Evolutionary conservation across 257 asterid species (phyloP), one percentile per base, ranked within the genome.

Genomic region (Solanum ahanhuiri): DNA sequence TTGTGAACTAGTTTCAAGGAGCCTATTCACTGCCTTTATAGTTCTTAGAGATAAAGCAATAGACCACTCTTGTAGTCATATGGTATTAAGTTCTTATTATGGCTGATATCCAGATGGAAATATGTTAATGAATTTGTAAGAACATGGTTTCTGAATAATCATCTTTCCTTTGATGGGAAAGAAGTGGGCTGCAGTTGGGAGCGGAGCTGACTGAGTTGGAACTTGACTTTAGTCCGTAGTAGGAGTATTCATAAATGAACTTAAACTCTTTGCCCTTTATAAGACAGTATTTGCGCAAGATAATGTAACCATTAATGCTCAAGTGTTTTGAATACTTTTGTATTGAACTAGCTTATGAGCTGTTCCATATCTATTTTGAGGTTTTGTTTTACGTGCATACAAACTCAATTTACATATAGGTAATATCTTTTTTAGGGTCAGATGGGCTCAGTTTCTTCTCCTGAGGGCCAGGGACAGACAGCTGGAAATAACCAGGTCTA

Each of bases 381-480:
- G 30, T 81, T 51, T 81, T 17, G 25, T 30, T 48, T 25, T 51
- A 81, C 30, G 11, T 51, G 69, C 69, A 81, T 28, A 45, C n/a
- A 20, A 48, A 81, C 84, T 81, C 84, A 81, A 81, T 81, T 81
- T 17, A 81, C 84, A 51, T 88, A 28, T 23, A 81, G 20, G 39
- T 28, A 81, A 48, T 45, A 81, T 86, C 85, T 89, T 89, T 92
- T 90, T 84, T 92, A 94, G 98, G 96, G 91, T 90, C 98, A 94
- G 90, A 83, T 93, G 90, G 94, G 94, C 88, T 91, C 98, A 64
- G 95, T 92, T 87, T 88, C 95, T 87, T 90, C 98, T 82, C 87
- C 98, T 45, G 98, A 93, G 83, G 91, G 90, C 87, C 96, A 88
- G 81, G 95, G 87, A 41, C 96, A 91, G 89, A 72, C 91, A 83